Evolutionary conservation across 176 grass and related monocot genomes (phyloP), one percentile per base, ranked within the genome.

Genomic region (barley (Hordeum vulgare)): DNA sequence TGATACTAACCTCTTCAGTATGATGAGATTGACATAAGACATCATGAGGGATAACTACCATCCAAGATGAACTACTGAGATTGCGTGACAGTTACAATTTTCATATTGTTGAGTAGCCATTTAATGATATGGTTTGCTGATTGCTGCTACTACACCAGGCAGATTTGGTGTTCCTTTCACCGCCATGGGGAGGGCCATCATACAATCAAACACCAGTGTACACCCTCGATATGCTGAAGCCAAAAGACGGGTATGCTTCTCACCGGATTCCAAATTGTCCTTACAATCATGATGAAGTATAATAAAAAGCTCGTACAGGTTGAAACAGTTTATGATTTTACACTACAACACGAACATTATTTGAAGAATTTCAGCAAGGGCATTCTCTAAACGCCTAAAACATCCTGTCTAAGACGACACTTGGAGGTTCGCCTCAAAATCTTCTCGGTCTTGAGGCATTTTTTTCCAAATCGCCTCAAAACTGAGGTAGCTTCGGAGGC

Each of bases 131-230:
- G 8, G 27, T 70, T 47, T 81, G 9, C 35, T 89, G 31, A 87
- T 79, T 68, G 25, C 60, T 76, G 54, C 11, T 57, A 8, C 51
- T 71, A 1, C 37, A 61, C 47, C 63, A 94, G 92, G 92, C 87
- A 71, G 89, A 94, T 85, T 6, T 85, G 59, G 72, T 94, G 84
- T 94, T 94, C 78, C 84, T 94, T 87, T 94, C 89, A 41, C 92
- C 92, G 68, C 92, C 92, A 42, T 94, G 92, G 92, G 92, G 92
- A 91, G 89, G 92, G 0, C 92, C 92, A 77, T 85, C 92, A 7
- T 94, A 91, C 77, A 70, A 54, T 2, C 24, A 90, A 49, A 56
- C 88, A 13, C 29, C 76, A 59, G 37, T 71, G 42, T 94, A 89
- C 87, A 83, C 85, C n/a, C 87, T 94, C 20, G 92, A 94, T 77